Conservation (phyloP, 106 monocot genomes). For the Narthecium ossifragum region DNA sequence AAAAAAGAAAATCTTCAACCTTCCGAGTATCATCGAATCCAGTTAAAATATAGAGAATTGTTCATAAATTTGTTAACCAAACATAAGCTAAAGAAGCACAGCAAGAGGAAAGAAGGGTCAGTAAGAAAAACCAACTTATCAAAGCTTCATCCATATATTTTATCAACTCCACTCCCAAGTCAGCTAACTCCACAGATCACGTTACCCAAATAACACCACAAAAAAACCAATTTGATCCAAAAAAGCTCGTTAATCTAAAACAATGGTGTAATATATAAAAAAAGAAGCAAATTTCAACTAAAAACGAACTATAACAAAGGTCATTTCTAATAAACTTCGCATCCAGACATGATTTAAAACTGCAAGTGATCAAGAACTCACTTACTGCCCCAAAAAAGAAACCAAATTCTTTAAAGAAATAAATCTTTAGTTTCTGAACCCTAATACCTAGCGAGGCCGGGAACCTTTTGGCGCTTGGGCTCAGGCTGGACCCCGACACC, state of each 20-base stretch:
- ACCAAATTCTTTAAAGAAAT: not conserved
- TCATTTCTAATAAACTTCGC: not conserved
- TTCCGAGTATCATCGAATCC: no score
- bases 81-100: no score
- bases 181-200: not conserved
- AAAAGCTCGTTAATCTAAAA: not conserved
- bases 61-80: no score
- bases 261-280: not conserved
- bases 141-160: no score
- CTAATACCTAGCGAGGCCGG: constrained; percentile 49
- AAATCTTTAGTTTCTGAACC: not conserved
- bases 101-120: no score
- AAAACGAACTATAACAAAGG: no score
- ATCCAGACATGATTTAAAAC: not conserved
- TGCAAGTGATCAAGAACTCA: not conserved
- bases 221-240: not conserved
- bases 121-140: no score
- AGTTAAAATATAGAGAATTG: no score
- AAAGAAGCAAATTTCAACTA: not conserved
- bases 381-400: not conserved
- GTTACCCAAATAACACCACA: not conserved
- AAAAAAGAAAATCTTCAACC: no score
- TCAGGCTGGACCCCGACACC: constrained; percentile 29
- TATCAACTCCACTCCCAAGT: not conserved
- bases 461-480: constrained; percentile 34